These are phyloP conservation scores for Sporisorium iseilematis-ciliati DNA, from an alignment of 1,284 basidiomycete species.

Conservation along the genomic window DNA sequence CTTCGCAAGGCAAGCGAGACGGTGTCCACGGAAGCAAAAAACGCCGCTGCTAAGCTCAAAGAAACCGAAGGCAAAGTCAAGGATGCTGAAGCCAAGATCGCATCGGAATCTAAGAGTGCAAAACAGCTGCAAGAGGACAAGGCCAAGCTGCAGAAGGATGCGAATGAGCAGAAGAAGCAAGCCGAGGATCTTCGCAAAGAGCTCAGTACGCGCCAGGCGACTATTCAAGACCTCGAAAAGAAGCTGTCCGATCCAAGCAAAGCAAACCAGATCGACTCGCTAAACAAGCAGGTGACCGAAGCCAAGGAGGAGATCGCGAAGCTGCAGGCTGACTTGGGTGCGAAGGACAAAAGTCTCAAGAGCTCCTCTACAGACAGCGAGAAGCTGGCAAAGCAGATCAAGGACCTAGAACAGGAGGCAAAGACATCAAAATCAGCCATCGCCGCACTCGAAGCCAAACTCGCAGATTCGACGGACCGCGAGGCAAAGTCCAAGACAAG, in stretches of 20 bases:
- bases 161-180: constrained; percentile 25
- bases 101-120: constrained; percentile 3
- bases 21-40: constrained; percentile 11
- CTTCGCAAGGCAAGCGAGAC: constrained; percentile 19
- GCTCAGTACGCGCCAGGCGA: constrained; percentile 12
- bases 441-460: constrained; percentile 25
- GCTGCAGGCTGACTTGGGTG: constrained; percentile 35
- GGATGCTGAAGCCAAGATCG: constrained; percentile 25
- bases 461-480: constrained; percentile 24
- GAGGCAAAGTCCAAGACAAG: constrained; percentile 21
- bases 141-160: constrained; percentile 17
- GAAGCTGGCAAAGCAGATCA: constrained; percentile 23
- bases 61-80: constrained; percentile 21
- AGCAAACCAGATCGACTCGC: constrained; percentile 38
- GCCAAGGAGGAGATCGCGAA: constrained; percentile 23
- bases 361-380: constrained; percentile 15
- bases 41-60: constrained; percentile 18
- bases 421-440: constrained; percentile 1
- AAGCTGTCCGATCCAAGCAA: constrained; percentile 47
- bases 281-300: constrained; percentile 28
- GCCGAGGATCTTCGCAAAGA: constrained; percentile 27
- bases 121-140: constrained; percentile 40
- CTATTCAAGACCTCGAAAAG: constrained; percentile 35
- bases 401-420: constrained; percentile 24
- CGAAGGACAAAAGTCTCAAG: constrained; percentile 23